Base-by-base conservation (phyloP, 495 filamentous ascomycete species). In the Podospora bellae-mahoneyi region DNA sequence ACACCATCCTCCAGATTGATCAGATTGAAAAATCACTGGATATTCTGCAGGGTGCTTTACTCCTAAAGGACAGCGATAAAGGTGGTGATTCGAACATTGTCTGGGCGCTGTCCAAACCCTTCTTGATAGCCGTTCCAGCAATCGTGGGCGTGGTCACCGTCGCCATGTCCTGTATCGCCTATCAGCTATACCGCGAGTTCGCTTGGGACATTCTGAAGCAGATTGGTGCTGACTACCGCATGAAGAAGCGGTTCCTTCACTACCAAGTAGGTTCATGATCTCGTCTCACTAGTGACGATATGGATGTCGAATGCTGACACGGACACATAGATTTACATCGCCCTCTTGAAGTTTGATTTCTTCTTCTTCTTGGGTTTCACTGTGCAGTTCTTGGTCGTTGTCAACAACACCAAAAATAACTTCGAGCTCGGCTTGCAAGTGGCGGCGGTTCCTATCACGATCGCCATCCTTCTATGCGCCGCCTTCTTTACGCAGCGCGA, bases 361-460 rank as follows among this genome's bases (percentile, higher is more conserved):
- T 99, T 99, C 86, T 97, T 99, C 85, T 99, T 99, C 86, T 87
- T 99, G 63, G 95, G 93, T 16, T 99, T 99, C 75, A 97, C 94
- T 5, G 90, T 99, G 53, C 95, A 99, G 76, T 98, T 99, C 79
- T 83, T 99, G 32, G 95, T 98, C 69, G 89, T 99, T 66, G 93
- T 98, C 54, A 88, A 86, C 48, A 80, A 86, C 69, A 86, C 84
- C 32, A 82, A 82, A 32, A 84, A 23, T 23, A 23, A 90, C 71
- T 79, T 84, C 73, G 95, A 99, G 77, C 92, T 96, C 74, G 89
- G 84, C 58, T 85, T 98, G 66, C 98, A 96, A 5, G 85, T 94
- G 56, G 91, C 89, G 70, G 95, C 93, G 23, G 89, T 99, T 60
- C 93, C 94, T 23, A 82, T 97, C 74, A 98, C 95, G 3, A 93